Percentiles rank a stretch among this genome's conserved stretches.
These are phyloP conservation scores for Venturia nashicola DNA, from an alignment of 2,329 filamentous ascomycete species.

Conservation along the genomic window DNA sequence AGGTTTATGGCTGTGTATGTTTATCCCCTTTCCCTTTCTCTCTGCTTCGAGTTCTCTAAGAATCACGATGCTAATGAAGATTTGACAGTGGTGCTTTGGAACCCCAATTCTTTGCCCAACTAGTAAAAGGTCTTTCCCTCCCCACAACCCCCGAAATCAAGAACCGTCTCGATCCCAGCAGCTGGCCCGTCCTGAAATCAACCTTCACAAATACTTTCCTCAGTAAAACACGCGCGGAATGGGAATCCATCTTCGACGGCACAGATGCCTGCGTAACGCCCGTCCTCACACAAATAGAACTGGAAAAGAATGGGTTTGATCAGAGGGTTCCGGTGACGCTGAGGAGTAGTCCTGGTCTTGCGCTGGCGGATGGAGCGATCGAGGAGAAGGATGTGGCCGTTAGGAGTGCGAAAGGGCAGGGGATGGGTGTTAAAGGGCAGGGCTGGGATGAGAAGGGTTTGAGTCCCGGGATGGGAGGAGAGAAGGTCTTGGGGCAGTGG, in stretches of 20 bases:
- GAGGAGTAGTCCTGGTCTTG: slow-evolving; percentile 54
- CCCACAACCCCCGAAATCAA: slow-evolving; percentile 30
- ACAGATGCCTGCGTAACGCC: slow-evolving; percentile 91
- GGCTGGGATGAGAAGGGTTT: slow-evolving; percentile 55
- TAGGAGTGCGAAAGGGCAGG: slow-evolving; percentile 43
- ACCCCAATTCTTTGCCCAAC: slow-evolving; percentile 63
- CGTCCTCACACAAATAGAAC: slow-evolving; percentile 62
- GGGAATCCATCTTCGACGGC: slow-evolving; percentile 78
- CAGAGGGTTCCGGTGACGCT: slow-evolving; percentile 61
- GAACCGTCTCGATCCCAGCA: slow-evolving; percentile 44
- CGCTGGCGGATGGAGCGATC: slow-evolving; percentile 39
- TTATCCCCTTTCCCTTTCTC: background rate
- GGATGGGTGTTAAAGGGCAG: slow-evolving; percentile 49
- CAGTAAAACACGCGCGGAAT: slow-evolving; percentile 58
- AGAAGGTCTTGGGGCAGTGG: slow-evolving; percentile 58
- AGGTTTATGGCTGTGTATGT: slow-evolving; percentile 61
- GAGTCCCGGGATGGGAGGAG: slow-evolving; percentile 57
- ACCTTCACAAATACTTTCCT: slow-evolving; percentile 55
- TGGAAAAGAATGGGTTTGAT: slow-evolving; percentile 53
- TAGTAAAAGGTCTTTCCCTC: slow-evolving; percentile 58
- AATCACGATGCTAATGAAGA: background rate
- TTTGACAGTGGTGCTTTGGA: slow-evolving; percentile 59
- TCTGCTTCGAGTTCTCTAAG: background rate
- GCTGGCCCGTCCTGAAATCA: slow-evolving; percentile 55
- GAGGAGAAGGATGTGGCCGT: slow-evolving; percentile 20